Evolutionary conservation across 2,329 filamentous ascomycete species (phyloP), one percentile per base, ranked within the genome.

Genomic region (Alternaria viburni): DNA sequence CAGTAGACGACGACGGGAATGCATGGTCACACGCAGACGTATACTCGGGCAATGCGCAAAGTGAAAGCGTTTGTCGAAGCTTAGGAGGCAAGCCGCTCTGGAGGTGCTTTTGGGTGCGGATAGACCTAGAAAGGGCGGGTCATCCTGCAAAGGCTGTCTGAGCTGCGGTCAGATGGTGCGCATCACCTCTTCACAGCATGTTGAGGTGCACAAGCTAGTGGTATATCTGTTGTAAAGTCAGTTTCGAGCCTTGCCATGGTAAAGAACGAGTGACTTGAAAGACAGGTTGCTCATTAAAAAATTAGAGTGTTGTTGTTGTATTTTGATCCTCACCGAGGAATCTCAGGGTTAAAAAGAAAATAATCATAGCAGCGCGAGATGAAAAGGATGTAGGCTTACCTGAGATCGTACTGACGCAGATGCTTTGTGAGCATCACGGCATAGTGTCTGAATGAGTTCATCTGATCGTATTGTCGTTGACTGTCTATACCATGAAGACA

Each of bases 231-330:
- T 62, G 57, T 36, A 57, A 52, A 61, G 71, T 75, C 68, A 75
- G 74, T 64, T 47, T 66, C 52, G 46, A 61, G 52, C 12, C 45
- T 43, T 44, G 41, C 15, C 13, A 46, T 26, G 41, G 41, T 36
- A 41, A 15, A 25, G 23, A 65, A 57, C 28, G 9, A 52, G 32
- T 11, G n/a, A 57, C 23, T 55, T 67, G 52, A 56, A 59, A 23
- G 44, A 11, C 32, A 19, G 13, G 36, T 32, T 69, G 77, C 75
- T 90, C 88, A 89, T 86, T 80, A 89, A 90, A 89, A 90, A 90
- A 90, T 89, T 89, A 90, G 87, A 90, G 87, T 89, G 69, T 73
- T 68, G 87, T 86, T 88, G 87, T 87, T 88, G 85, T 84, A 83
- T 82, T 85, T 84, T 85, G 70, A 78, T 88, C 86, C 81, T 88